Base-by-base conservation (phyloP, 2,329 filamentous ascomycete genomes). In the Hymenoscyphus repandus region DNA sequence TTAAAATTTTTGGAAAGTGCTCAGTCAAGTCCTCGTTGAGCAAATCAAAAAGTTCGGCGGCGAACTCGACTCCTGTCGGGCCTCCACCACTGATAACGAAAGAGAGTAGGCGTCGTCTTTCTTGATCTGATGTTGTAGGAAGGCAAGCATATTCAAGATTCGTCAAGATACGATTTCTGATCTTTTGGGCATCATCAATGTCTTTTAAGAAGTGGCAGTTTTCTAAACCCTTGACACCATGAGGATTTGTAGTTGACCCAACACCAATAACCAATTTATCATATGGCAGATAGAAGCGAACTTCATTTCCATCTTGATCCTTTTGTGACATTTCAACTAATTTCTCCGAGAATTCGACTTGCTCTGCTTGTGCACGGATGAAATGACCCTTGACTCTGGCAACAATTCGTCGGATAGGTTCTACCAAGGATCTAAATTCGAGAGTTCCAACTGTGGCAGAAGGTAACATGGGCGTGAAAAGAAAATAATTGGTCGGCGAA, bases 381-480 rank as follows among this genome's bases (percentile, higher is more conserved):
- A 96, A 99, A 69, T 97, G 92, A 4, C 93, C 93, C 51, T 82
- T 78, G 20, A 96, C 80, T 48, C 83, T 78, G 48, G 79, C 73
- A 17, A 97, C 74, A 59, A 99, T 93, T 43, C 88, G 82, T 55
- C 93, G 82, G 54, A 99, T 88, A 0, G 93, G 93, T 69, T 99
- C 93, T 37, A 96, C 90, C 52, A 99, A 75, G 45, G 90, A 96
- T 58, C 92, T 79, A 63, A 97, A 74, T 65, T 96, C 92, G 31
- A 99, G 75, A 0, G 93, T 99, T 11, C 95, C 95, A 5, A 99
- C 93, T 0, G 95, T 99, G 6, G 93, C 95, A 32, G 90, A 96
- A 1, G 93, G 93, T 39, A 99, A 76, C 91, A 99, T 97, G 0
- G 93, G 93, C 1, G 93, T 99, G 69, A 99, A 99, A 31, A 99